Percentiles rank a stretch among this genome's conserved stretches.
These are phyloP conservation scores for Teunomyces gatunensis DNA, from an alignment of 805 yeast genomes.

Conservation along the genomic window DNA sequence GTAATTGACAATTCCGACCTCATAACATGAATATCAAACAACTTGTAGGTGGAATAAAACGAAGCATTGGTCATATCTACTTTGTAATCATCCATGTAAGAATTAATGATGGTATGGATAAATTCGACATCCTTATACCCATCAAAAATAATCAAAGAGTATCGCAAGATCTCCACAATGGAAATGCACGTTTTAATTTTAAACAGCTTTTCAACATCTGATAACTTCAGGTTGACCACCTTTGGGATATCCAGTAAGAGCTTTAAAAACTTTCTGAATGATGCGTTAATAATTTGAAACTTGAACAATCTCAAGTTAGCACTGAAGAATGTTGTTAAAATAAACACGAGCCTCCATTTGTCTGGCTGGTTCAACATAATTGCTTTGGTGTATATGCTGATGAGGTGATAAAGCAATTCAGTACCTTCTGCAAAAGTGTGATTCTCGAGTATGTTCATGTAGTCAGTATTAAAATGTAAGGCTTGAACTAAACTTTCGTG, in stretches of 20 bases:
- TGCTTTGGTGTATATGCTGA: slow-evolving; percentile 27
- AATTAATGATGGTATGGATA: slow-evolving; percentile 7
- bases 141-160: slow-evolving; percentile 23
- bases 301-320: slow-evolving; percentile 14
- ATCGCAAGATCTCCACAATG: slow-evolving; percentile 14
- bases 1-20: slow-evolving; percentile 3
- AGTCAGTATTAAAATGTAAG: slow-evolving; percentile 19
- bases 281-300: slow-evolving; percentile 16
- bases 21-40: slow-evolving; percentile 10
- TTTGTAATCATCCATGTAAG: slow-evolving; percentile 7
- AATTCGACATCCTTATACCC: slow-evolving; percentile 32
- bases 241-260: slow-evolving; percentile 19
- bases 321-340: slow-evolving; percentile 20
- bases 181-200: slow-evolving; percentile 6
- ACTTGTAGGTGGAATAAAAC: slow-evolving; percentile 5
- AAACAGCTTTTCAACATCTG: slow-evolving; percentile 4
- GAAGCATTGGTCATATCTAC: neutral
- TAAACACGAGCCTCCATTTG: slow-evolving; percentile 30
- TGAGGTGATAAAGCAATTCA: slow-evolving; percentile 25
- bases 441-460: slow-evolving; percentile 17
- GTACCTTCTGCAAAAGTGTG: slow-evolving; percentile 19
- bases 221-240: slow-evolving; percentile 5
- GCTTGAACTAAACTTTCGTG: slow-evolving; percentile 25
- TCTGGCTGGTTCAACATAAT: slow-evolving; percentile 16
- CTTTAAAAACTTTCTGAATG: slow-evolving; percentile 23